Evolutionary conservation across 306 rosid genomes (phyloP).

Genomic region (Prinsepia uniflora): DNA sequence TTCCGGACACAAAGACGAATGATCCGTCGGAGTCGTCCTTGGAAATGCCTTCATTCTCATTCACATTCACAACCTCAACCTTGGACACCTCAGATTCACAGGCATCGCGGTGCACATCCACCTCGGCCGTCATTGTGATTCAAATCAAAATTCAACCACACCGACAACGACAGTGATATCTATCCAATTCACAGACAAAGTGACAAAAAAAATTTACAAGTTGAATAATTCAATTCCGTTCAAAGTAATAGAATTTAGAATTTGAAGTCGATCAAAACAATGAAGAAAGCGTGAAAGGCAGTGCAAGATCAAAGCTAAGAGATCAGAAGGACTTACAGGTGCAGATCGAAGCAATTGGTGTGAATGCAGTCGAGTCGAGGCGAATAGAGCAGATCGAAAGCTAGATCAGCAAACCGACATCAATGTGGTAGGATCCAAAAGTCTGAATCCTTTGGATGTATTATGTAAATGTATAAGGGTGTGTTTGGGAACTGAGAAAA

Average conservation of each 20-base stretch:
- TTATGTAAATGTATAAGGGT: background rate
- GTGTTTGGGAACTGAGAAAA: background rate
- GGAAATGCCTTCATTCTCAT: conserved; percentile 7
- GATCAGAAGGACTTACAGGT: conserved; percentile 7
- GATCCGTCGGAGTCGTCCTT: conserved; percentile 38
- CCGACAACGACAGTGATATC: conserved; percentile 13
- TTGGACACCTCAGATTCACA: conserved; percentile 36
- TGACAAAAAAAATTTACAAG: background rate
- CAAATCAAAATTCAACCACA: conserved; percentile 1
- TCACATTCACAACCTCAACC: conserved; percentile 20
- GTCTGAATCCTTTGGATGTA: background rate
- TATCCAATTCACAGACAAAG: background rate
- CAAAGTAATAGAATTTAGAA: background rate
- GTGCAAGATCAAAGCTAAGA: background rate
- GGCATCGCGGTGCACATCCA: conserved; percentile 40
- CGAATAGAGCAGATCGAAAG: conserved; percentile 19
- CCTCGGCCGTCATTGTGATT: conserved; percentile 51
- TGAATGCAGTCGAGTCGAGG: background rate
- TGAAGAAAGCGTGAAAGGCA: background rate
- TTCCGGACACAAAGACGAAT: conserved; percentile 34
- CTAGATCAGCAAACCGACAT: conserved; percentile 30
- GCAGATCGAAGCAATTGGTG: background rate
- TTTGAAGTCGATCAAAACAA: background rate
- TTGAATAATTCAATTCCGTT: background rate
- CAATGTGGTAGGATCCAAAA: background rate